Conservation (phyloP, 768 basidiomycete species). For the Termitomyces titanicus region DNA sequence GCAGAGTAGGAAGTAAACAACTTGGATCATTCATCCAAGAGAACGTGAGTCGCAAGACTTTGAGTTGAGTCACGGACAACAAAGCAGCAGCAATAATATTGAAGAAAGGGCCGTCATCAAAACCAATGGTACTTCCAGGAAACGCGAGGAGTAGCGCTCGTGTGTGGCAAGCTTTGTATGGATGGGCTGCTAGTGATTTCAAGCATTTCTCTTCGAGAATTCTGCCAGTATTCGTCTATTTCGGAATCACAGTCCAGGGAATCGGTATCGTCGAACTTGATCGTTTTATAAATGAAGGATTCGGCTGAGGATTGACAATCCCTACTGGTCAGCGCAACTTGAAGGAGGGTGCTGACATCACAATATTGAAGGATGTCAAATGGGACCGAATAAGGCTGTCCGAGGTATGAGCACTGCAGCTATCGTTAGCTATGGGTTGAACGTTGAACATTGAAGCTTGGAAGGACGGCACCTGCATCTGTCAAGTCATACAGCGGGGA, state of each 20-base stretch:
- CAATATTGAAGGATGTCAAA: neutral
- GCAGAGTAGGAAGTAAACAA: neutral
- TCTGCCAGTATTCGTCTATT: neutral
- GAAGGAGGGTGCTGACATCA: neutral
- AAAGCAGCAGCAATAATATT: neutral
- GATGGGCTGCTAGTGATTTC: neutral
- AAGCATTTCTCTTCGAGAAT: neutral
- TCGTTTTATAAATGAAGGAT: neutral
- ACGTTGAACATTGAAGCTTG: no score
- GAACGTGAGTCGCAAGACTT: no score
- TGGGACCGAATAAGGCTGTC: neutral
- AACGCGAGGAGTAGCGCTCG: neutral
- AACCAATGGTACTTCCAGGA: rapidly evolving
- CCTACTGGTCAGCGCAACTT: neutral
- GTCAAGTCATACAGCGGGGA: neutral
- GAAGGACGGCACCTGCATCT: neutral
- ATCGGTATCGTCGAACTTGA: neutral
- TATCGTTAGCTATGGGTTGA: neutral
- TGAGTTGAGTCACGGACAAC: neutral
- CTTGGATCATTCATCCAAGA: neutral
- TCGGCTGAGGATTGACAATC: neutral
- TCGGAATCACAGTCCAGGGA: no score
- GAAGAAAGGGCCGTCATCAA: neutral
- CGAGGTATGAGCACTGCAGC: neutral
- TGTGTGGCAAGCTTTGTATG: no score